Base-by-base conservation (phyloP, 495 filamentous ascomycete genomes). In the Penicillium dipodomyicola region DNA sequence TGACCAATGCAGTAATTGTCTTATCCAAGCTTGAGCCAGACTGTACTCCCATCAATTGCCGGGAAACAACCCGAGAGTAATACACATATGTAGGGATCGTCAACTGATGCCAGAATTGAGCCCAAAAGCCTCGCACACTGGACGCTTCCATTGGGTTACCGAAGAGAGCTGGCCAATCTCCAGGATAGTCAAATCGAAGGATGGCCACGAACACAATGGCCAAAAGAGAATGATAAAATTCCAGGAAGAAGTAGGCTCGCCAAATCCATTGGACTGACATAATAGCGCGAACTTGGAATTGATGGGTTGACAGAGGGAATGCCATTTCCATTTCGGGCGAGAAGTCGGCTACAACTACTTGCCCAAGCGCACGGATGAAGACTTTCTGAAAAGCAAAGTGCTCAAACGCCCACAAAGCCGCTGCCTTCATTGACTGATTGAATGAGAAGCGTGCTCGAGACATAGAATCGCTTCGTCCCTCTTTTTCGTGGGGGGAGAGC, bases 121-220 rank as follows among this genome's bases (percentile, higher is more conserved):
- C 32, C 48, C 48, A 50, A 27, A 50, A 50, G 6, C 48, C 30
- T 14, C 48, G 48, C 19, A 50, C 32, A 19, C 48, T 50, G 30
- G 17, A 40, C 20, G 48, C 48, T 50, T 50, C 12, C 11, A 35
- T 37, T 15, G 32, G 48, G 20, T 11, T 25, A 2, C 48, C 48
- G 20, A 50, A 50, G 6, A 50, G 17, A 23, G 48, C 3, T n/a
- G 48, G 48, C 48, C 48, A 50, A 23, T 50, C 48, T 22, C 12
- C 29, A 3, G 48, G 48, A 37, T 50, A 2, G 40, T 50, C 48
- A 5, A 50, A 30, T 22, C 29, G 46, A 1, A 49, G 10, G 46
- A 49, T 49, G 7, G 10, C 46, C 14, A 49, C 46, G 4, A 49
- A 49, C 15, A 49, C 15, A 32, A 49, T 22, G 17, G 46, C 27